Evolutionary conservation across 345 rosid species (phyloP).

Genomic region (Salix arbutifolia): DNA sequence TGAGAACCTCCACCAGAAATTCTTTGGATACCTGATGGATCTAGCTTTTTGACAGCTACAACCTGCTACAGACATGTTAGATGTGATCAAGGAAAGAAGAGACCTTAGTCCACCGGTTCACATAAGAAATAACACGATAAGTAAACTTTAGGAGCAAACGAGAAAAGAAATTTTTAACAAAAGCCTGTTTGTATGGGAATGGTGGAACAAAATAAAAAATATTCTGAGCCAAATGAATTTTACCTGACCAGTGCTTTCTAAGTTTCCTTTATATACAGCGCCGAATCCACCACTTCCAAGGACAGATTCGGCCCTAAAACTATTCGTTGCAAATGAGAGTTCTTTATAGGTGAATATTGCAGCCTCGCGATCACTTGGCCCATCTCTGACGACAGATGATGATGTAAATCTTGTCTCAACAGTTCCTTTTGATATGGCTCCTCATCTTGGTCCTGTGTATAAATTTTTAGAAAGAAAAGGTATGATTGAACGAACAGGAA

Average conservation of each 20-base stretch:
- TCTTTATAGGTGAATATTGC: slow-evolving; percentile 47
- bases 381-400: slow-evolving; percentile 10
- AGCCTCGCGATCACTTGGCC: slow-evolving; percentile 6
- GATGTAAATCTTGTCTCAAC: slow-evolving; percentile 12
- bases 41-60: slow-evolving; percentile 72
- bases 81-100: neutral
- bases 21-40: slow-evolving; percentile 59
- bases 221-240: neutral
- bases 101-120: neutral
- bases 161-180: neutral
- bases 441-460: neutral
- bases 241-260: slow-evolving; percentile 55
- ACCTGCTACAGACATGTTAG: slow-evolving; percentile 25
- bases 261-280: slow-evolving; percentile 51
- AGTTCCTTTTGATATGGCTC: neutral
- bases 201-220: neutral
- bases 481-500: too few relatives aligned
- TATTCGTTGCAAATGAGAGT: slow-evolving; percentile 57
- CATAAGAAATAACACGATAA: neutral
- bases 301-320: slow-evolving; percentile 40
- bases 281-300: slow-evolving; percentile 89
- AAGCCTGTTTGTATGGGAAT: neutral
- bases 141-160: neutral
- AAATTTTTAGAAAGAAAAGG: too few relatives aligned
- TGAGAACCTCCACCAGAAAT: slow-evolving; percentile 79